Evolutionary conservation across 257 asterid species (phyloP), one percentile per base, ranked within the genome.

Genomic region (Solanum ahanhuiri): DNA sequence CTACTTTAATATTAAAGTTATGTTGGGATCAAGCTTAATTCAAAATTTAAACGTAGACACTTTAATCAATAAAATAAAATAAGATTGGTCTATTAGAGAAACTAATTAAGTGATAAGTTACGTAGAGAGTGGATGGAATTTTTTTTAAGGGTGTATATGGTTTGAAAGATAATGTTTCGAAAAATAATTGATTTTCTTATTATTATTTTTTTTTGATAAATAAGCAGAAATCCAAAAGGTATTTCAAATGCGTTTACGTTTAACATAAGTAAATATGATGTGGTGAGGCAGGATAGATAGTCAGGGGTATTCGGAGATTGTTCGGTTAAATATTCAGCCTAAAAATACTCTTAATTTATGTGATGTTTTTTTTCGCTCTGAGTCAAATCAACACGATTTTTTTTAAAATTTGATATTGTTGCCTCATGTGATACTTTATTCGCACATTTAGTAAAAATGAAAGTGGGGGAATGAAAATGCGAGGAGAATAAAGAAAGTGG

Each of bases 31-130:
- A 23, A 43, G 37, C 28, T 9, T 7, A 77, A 43, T 48, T 81
- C 84, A 81, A 81, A 67, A 81, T 81, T 81, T 81, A 81, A 48
- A 81, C 28, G 7, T 12, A 18, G 28, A 45, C 41, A 79, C 41
- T 28, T 79, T 17, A 28, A 48, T 18, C 15, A 43, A 43, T 30
- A 71, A n/a, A 8, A 71, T 12, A 12, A 25, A 12, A 23, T 41
- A 79, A 14, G 25, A 4, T 25, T 77, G 15, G 83, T 34, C 39
- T 35, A 35, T 35, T 7, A 35, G 39, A 35, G n/a, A 23, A 12
- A 34, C 8, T 12, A 12, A 34, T 4, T 12, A 8, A 17, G 43
- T 7, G 14, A 35, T 22, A 72, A 20, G 18, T 20, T 9, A 4
- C 0, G 31, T 72, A 35, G 30, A 31, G 45, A 31, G 45, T 33